These are phyloP conservation scores for Pestalotiopsis sp. DNA, from an alignment of 2,329 filamentous ascomycete genomes.

Conservation along the genomic window DNA sequence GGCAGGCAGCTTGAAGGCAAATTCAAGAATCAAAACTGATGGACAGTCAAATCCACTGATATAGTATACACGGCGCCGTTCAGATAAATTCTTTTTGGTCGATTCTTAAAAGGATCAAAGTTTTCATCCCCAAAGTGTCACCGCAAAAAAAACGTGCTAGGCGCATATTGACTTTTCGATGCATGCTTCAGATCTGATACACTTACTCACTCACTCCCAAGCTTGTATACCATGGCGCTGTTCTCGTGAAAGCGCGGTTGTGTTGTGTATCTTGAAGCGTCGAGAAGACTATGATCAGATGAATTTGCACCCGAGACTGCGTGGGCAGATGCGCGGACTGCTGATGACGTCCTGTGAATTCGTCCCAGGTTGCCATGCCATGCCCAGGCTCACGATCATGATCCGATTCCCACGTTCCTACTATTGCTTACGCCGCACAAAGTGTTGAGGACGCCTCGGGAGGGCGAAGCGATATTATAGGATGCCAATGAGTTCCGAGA, in stretches of 20 bases:
- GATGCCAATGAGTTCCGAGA: background rate
- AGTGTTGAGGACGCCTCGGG: background rate
- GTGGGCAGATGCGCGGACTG: background rate
- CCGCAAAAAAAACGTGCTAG: background rate
- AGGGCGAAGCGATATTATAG: slow-evolving; percentile 2
- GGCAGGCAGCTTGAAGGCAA: no score
- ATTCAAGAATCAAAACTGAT: no score
- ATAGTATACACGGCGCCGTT: no score
- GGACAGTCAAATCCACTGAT: no score
- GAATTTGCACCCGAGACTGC: background rate
- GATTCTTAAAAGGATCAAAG: no score
- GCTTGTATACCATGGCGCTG: background rate
- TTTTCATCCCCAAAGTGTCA: no score
- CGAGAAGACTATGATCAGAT: background rate
- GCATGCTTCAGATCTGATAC: background rate
- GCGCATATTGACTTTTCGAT: background rate
- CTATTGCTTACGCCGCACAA: background rate
- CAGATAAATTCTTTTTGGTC: no score
- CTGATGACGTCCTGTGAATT: background rate
- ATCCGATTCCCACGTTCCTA: background rate
- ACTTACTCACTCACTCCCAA: background rate
- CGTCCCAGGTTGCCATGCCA: background rate
- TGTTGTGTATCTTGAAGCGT: background rate
- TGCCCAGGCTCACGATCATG: background rate
- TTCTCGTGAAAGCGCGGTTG: background rate